A percentile compares a stretch with the other conserved stretches of the same genome.
phyloP scores from a whole-genome alignment of 768 basidiomycete species.

The Auriculariales sp. region DNA sequence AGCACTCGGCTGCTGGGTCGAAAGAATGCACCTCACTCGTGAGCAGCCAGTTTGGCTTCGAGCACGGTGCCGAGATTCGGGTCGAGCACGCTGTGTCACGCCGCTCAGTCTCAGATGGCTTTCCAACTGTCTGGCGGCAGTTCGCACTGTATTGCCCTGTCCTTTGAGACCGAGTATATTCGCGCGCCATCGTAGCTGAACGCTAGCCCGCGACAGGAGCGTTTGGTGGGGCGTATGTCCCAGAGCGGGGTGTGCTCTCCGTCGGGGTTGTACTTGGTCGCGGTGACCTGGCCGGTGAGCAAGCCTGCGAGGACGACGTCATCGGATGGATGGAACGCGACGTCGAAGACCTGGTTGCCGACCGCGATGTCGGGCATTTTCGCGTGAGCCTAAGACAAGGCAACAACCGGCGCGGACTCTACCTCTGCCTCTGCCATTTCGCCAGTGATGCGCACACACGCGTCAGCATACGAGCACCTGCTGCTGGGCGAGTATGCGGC shows the following conservation, averaged over 20 bases:
- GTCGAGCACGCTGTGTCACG: slow-evolving; percentile 42
- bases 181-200: slow-evolving; percentile 51
- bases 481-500: slow-evolving; percentile 78
- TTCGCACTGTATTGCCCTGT: slow-evolving; percentile 62
- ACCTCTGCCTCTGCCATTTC: neutral
- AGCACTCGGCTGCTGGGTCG: slow-evolving; percentile 15
- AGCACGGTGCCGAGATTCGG: slow-evolving; percentile 38
- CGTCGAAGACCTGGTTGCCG: slow-evolving; percentile 75
- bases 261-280: slow-evolving; percentile 64
- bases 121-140: neutral
- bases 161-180: slow-evolving; percentile 72
- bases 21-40: slow-evolving; percentile 45
- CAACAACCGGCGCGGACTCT: too few species aligned
- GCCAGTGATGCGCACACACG: neutral
- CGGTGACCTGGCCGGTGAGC: slow-evolving; percentile 71
- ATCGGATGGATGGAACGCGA: slow-evolving; percentile 68
- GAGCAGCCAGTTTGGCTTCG: slow-evolving; percentile 35
- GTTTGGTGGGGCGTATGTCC: slow-evolving; percentile 59
- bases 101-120: slow-evolving; percentile 5
- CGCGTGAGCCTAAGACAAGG: neutral
- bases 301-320: slow-evolving; percentile 52
- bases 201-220: slow-evolving; percentile 65
- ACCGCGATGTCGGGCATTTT: slow-evolving; percentile 50
- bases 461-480: slow-evolving; percentile 40
- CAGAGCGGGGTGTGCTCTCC: slow-evolving; percentile 44